phyloP scores from a whole-genome alignment of 2,329 filamentous ascomycete species.

The Ophiostoma quercus region DNA sequence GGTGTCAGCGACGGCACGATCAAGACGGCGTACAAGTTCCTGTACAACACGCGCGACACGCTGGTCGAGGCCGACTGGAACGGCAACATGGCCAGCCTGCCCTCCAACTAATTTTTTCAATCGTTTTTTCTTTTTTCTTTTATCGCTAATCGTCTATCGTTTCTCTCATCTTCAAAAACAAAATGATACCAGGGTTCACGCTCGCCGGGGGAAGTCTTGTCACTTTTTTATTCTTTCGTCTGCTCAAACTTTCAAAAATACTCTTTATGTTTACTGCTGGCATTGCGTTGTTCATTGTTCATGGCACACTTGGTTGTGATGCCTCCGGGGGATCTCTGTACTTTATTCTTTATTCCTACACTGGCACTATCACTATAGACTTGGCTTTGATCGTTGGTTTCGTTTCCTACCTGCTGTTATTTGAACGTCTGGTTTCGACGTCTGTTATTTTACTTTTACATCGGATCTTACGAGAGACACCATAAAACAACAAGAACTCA shows the following conservation, averaged over 20 bases:
- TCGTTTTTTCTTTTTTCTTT: not conserved
- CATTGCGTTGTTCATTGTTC: not conserved
- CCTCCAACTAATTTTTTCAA: conserved; percentile 43
- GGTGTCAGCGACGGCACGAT: conserved; percentile 96
- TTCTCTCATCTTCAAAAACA: not conserved
- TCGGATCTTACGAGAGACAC: not conserved
- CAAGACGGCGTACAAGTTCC: conserved; percentile 86
- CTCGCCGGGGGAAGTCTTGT: not conserved
- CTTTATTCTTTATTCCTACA: not conserved
- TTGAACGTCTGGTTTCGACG: not conserved
- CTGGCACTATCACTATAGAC: conserved; percentile 1
- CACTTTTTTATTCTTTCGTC: not conserved
- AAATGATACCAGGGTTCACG: conserved; percentile 7
- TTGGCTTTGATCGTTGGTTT: not conserved
- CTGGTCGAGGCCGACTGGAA: conserved; percentile 42
- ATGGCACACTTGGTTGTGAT: conserved; percentile 10
- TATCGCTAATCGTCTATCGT: not conserved
- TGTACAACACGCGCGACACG: conserved; percentile 68
- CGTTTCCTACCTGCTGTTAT: not conserved
- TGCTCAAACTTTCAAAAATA: not conserved
- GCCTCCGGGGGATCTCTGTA: not conserved
- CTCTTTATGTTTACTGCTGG: not conserved
- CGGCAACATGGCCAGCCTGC: conserved; percentile 66
- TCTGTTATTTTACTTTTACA: not conserved
- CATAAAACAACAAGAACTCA: not conserved